Evolutionary conservation across 2,329 filamentous ascomycete genomes (phyloP).

Genomic region (Nemania sp.): DNA sequence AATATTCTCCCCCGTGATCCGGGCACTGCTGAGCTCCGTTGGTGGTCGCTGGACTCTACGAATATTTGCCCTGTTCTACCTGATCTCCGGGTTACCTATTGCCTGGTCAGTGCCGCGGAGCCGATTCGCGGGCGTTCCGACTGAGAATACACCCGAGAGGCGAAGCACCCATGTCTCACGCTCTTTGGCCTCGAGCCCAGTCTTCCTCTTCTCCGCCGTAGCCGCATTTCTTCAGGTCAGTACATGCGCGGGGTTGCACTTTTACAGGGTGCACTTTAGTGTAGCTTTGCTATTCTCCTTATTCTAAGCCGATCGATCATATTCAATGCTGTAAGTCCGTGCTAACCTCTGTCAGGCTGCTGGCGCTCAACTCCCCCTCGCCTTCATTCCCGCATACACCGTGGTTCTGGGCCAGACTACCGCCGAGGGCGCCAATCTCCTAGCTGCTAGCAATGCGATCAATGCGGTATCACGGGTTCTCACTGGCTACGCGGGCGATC

Average conservation of each 20-base stretch:
- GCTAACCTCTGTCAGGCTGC: conserved; percentile 44
- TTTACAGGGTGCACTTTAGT: too few relatives aligned
- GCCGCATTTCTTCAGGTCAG: conserved; percentile 46
- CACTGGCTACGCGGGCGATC: conserved; percentile 51
- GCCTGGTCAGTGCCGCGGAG: conserved; percentile 47
- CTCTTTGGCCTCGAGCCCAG: conserved; percentile 43
- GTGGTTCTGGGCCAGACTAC: conserved; percentile 49
- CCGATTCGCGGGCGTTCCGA: conserved; percentile 40
- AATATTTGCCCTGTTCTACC: conserved; percentile 44
- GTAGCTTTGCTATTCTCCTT: too few relatives aligned
- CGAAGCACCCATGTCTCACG: conserved; percentile 46
- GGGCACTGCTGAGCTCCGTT: conserved; percentile 47
- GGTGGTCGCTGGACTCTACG: conserved; percentile 52
- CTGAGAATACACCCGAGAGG: conserved; percentile 30
- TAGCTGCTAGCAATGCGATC: conserved; percentile 51
- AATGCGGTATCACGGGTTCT: conserved; percentile 51
- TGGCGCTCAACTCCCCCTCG: conserved; percentile 51
- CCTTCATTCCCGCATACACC: conserved; percentile 54
- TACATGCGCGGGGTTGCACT: not conserved
- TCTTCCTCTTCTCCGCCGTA: conserved; percentile 48
- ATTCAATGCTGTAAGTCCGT: too few relatives aligned
- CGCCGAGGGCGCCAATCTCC: conserved; percentile 47
- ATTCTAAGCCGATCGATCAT: too few relatives aligned
- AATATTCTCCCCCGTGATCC: conserved; percentile 46
- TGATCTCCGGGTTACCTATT: conserved; percentile 46